phyloP scores from a whole-genome alignment of 225 moss, liverwort and hornwort species.

The Pleurozium schreberi region DNA sequence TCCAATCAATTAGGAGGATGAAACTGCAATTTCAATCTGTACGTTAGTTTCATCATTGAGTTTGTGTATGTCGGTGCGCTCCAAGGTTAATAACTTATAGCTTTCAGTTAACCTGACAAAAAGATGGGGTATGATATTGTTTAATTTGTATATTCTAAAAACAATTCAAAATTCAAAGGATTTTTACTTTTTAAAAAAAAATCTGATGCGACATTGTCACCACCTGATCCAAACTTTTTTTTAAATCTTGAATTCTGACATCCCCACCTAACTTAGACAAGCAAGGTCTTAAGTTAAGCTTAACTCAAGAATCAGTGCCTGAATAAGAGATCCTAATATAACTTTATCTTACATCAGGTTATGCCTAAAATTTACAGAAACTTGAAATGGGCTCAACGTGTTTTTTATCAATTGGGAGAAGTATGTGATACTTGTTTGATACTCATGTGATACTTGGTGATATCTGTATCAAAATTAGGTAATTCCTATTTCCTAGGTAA shows the following conservation, averaged over 20 bases:
- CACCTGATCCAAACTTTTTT: not conserved
- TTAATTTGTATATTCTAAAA: too few relatives aligned
- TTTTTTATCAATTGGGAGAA: not conserved
- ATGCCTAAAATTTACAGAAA: not conserved
- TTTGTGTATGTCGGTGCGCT: too few relatives aligned
- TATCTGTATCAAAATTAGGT: not conserved
- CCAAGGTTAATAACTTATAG: too few relatives aligned
- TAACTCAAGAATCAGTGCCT: not conserved
- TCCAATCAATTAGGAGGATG: too few relatives aligned
- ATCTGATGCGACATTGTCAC: not conserved
- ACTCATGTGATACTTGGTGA: not conserved
- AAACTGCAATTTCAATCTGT: too few relatives aligned
- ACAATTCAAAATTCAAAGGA: not conserved
- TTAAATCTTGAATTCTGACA: not conserved
- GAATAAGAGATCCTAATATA: not conserved
- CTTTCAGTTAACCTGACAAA: too few relatives aligned
- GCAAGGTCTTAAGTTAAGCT: not conserved
- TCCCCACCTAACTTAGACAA: not conserved
- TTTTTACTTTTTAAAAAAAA: not conserved
- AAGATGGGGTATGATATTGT: not conserved
- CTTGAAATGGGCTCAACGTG: too few relatives aligned
- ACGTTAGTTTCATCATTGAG: too few relatives aligned
- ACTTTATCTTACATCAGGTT: not conserved
- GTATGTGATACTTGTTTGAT: rapidly evolving
- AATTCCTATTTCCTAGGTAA: not conserved